phyloP scores from a whole-genome alignment of 345 rosid species.

The rapeseed (Brassica napus) region Da-Ae NC_063445.1:2665001-2665500 shows the following conservation, averaged over 20 bases:
- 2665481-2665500: no score
- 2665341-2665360: slow-evolving; percentile 37
- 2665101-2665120: slow-evolving; percentile 40
- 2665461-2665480: no score
- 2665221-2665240: neutral
- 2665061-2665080: slow-evolving; percentile 31
- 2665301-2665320: slow-evolving; percentile 46
- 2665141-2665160: slow-evolving; percentile 26
- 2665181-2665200: slow-evolving; percentile 25
- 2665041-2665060: slow-evolving; percentile 38
- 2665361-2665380: slow-evolving; percentile 24
- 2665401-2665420: neutral
- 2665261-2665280: no score
- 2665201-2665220: slow-evolving; percentile 17
- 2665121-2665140: slow-evolving; percentile 14
- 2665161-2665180: slow-evolving; percentile 43
- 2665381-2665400: neutral
- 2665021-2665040: slow-evolving; percentile 25
- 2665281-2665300: slow-evolving; percentile 38
- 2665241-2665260: slow-evolving; percentile 10
- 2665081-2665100: slow-evolving; percentile 49
- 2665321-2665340: slow-evolving; percentile 44
- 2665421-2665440: no score
- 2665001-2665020: slow-evolving; percentile 38
- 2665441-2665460: no score